Evolutionary conservation across 345 rosid genomes (phyloP), one percentile per base, ranked within the genome.

Genomic region (Gossypium australe): DNA sequence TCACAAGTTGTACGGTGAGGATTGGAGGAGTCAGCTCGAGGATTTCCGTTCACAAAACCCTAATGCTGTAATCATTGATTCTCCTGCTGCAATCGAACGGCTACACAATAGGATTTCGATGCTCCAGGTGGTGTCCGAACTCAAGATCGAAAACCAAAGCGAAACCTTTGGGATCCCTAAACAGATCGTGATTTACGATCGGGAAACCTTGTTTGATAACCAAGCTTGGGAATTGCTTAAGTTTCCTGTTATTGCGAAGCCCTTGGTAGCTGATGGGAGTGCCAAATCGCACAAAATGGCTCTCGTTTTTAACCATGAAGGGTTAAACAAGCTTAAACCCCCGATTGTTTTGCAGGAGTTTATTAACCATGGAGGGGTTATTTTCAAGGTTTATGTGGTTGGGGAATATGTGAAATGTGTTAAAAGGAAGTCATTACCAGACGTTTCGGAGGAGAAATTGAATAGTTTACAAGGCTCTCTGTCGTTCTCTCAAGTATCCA

Each of bases 301-400:
- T 17, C 76, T 89, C 51, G 78, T 89, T 29, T 87, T 87, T 70
- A 82, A 87, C 78, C 80, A 71, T 9, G 91, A 83, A 0, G 91
- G 91, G 11, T 71, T 89, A 62, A 82, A 78, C 68, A 80, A 79
- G 82, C 78, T 84, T 38, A 84, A 74, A 72, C 83, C 91, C 3
- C 91, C 93, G 25, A 86, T 86, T 48, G 89, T 89, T 11, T 64
- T 89, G 34, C 93, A 89, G 76, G 91, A 89, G 73, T 89, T 89
- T 27, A 80, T 87, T 60, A 89, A 89, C 51, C 91, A 89, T 68
- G 91, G 93, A 9, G 93, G 93, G 2, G 93, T 89, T 11, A 81
- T 89, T 38, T 87, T 89, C 69, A 87, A 87, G 81, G 86, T 89
- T 2, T 89, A 87, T 6, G 93, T 89, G 17, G 89, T 82, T 1